Conservation (phyloP, 2,329 filamentous ascomycete species). For the Calcarisporium arbuscula region DNA sequence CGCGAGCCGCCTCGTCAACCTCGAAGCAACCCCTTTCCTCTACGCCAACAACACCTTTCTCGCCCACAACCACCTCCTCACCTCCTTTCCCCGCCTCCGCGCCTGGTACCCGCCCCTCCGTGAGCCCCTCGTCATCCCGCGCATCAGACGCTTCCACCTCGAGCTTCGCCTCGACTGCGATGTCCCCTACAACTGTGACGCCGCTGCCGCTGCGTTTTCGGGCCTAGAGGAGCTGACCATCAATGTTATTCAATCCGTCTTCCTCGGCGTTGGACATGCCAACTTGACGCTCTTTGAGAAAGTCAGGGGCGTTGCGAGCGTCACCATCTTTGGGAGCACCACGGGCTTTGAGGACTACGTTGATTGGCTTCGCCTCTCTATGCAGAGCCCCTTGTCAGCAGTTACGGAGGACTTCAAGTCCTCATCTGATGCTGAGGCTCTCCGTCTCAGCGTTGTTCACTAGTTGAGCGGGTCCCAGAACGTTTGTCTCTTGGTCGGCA, state of each 20-base stretch:
- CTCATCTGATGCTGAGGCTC: too few relatives aligned
- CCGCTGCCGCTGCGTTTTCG: constrained; percentile 27
- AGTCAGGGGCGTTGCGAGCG: constrained; percentile 32
- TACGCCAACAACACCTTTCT: constrained; percentile 38
- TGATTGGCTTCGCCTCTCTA: constrained; percentile 30
- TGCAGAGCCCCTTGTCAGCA: too few relatives aligned
- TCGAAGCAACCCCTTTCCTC: constrained; percentile 33
- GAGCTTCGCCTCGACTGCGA: constrained; percentile 35
- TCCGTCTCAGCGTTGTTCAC: too few relatives aligned
- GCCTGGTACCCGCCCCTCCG: constrained; percentile 24
- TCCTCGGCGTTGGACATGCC: constrained; percentile 29
- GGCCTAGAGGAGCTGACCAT: constrained; percentile 33
- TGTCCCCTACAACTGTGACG: constrained; percentile 22
- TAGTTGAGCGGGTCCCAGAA: too few relatives aligned
- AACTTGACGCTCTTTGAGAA: constrained; percentile 35
- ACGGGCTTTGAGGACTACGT: constrained; percentile 37
- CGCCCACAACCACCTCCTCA: constrained; percentile 33
- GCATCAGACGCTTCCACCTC: constrained; percentile 33
- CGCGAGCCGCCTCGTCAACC: constrained; percentile 32
- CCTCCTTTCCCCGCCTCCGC: constrained; percentile 33
- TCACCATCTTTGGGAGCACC: constrained; percentile 29
- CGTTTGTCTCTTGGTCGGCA: too few relatives aligned
- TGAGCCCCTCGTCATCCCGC: constrained; percentile 20
- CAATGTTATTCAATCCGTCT: constrained; percentile 31
- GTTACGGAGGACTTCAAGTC: too few relatives aligned